phyloP scores from a whole-genome alignment of 2,329 filamentous ascomycete species.

The Dactylonectria macrodidyma region DNA sequence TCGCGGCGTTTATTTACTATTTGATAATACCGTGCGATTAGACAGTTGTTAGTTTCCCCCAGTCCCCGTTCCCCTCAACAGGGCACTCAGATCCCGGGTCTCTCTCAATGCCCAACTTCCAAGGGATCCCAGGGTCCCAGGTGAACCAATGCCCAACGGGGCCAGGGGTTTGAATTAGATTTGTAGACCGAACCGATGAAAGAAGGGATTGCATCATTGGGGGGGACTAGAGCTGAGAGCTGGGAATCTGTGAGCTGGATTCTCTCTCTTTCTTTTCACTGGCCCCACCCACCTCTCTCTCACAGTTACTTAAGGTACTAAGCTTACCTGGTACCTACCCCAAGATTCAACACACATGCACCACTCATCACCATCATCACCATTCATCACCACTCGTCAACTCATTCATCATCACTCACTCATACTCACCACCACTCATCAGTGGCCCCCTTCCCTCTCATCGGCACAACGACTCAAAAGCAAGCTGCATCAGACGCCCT shows the following conservation, averaged over 20 bases:
- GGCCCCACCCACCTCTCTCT: background rate
- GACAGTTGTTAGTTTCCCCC: background rate
- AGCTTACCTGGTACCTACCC: background rate
- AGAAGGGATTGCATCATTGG: background rate
- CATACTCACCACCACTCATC: background rate
- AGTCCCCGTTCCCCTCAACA: background rate
- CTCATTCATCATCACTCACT: background rate
- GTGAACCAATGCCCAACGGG: constrained; percentile 5
- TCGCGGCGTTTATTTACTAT: background rate
- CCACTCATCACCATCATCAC: background rate
- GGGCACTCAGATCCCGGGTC: background rate
- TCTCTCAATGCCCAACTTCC: constrained; percentile 8
- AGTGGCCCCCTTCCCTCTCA: background rate
- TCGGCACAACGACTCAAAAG: constrained; percentile 7
- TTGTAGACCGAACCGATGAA: constrained; percentile 6
- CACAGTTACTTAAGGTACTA: background rate
- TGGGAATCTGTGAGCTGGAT: background rate
- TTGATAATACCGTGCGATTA: constrained; percentile 3
- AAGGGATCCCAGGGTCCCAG: constrained; percentile 1
- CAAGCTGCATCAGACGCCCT: constrained; percentile 3
- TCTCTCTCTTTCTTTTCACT: background rate
- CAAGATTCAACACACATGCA: background rate
- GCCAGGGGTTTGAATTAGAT: background rate
- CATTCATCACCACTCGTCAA: too few species aligned
- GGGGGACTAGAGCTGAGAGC: background rate